Conservation (phyloP, 1,284 basidiomycete genomes). For the Pisolithus thermaeus region DNA sequence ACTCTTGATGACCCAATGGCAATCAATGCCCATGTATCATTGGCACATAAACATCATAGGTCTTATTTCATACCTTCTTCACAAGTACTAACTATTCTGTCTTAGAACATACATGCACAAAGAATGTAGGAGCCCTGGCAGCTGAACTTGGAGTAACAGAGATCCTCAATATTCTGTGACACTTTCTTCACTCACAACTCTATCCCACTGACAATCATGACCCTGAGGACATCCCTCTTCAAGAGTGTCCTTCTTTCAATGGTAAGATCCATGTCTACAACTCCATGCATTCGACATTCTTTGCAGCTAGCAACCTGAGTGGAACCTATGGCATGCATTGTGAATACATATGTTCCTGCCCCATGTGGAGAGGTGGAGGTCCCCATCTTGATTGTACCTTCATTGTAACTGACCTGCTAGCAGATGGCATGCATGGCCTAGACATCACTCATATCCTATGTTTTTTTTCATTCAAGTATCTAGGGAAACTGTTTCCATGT, state of each 20-base stretch:
- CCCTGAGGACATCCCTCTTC: background rate
- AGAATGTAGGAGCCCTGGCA: background rate
- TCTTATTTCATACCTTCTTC: background rate
- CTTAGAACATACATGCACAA: constrained; percentile 2
- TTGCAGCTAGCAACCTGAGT: constrained; percentile 7
- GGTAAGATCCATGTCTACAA: constrained; percentile 6
- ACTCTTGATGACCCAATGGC: background rate
- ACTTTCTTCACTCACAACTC: constrained; percentile 22
- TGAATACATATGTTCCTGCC: constrained; percentile 5
- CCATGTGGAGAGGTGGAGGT: constrained; percentile 4
- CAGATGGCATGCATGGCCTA: constrained; percentile 1
- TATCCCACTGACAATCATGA: constrained; percentile 9
- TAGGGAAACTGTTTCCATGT: constrained; percentile 3
- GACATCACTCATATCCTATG: constrained; percentile 1
- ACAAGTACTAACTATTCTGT: background rate
- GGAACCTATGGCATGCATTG: constrained; percentile 5
- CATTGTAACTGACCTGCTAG: constrained; percentile 1
- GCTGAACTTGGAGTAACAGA: constrained; percentile 1
- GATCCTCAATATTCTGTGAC: background rate
- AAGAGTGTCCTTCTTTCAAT: background rate
- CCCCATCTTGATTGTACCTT: constrained; percentile 8
- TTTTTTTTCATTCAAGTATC: constrained; percentile 8
- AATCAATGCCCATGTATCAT: background rate
- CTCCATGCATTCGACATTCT: constrained; percentile 2
- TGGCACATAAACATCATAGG: background rate